Evolutionary conservation across 176 grass and related monocot genomes (phyloP).

Genomic region (Aegilops bicornis): DNA sequence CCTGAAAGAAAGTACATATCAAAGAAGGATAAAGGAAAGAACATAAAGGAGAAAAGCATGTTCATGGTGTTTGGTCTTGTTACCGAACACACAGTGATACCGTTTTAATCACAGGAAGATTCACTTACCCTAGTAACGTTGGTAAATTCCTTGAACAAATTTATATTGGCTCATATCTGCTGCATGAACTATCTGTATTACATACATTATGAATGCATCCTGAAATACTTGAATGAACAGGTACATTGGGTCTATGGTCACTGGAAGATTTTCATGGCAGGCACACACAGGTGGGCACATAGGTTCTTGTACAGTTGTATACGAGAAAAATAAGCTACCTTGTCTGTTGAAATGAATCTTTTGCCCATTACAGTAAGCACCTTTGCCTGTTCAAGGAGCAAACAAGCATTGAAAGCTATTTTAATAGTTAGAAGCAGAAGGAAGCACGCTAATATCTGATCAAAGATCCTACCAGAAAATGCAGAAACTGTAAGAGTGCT

Average conservation of each 20-base stretch:
- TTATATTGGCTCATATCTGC: conserved; percentile 59
- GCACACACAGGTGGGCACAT: neutral
- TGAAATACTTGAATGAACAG: conserved; percentile 12
- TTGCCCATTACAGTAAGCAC: conserved; percentile 85
- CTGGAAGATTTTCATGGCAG: conserved; percentile 3
- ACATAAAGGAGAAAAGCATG: neutral
- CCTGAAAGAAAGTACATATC: conserved; percentile 41
- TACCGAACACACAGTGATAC: neutral
- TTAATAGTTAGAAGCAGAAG: neutral
- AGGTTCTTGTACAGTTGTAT: conserved; percentile 14
- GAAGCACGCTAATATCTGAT: conserved; percentile 1
- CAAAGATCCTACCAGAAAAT: conserved; percentile 57
- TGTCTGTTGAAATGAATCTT: conserved; percentile 82
- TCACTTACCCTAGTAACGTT: conserved; percentile 62
- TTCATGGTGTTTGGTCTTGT: neutral
- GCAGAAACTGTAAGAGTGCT: conserved; percentile 79
- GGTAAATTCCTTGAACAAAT: conserved; percentile 94
- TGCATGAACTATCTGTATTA: neutral
- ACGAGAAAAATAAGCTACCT: conserved; percentile 46
- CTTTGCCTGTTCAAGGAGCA: conserved; percentile 57
- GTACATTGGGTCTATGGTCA: neutral
- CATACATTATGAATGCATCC: neutral
- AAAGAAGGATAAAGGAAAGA: neutral
- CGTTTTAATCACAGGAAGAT: neutral
- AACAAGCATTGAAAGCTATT: no score